Conservation (phyloP, 805 yeast species). For the Brettanomyces nanus region DNA sequence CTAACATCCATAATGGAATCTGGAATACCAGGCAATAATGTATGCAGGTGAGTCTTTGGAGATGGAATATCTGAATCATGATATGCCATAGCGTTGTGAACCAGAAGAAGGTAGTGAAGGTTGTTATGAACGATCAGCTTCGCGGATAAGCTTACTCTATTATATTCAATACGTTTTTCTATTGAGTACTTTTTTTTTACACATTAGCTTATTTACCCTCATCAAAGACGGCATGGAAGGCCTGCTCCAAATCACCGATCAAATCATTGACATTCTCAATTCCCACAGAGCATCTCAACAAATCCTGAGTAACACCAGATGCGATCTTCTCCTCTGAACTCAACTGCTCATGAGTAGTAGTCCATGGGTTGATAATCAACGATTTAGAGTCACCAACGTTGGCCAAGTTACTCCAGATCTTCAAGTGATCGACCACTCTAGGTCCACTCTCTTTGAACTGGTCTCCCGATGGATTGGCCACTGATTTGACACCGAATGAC, state of each 20-base stretch:
- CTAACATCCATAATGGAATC: constrained; percentile 10
- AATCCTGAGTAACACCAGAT: constrained; percentile 83
- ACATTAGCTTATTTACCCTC: no score
- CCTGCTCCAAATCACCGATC: constrained; percentile 80
- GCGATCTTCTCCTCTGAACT: constrained; percentile 69
- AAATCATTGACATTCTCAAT: constrained; percentile 88
- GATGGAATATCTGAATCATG: no score
- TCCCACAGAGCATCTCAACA: constrained; percentile 86
- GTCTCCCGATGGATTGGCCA: constrained; percentile 37
- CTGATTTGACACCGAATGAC: constrained; percentile 79
- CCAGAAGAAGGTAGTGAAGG: no score
- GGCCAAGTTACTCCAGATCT: constrained; percentile 87
- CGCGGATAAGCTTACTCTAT: no score
- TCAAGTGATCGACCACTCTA: constrained; percentile 71
- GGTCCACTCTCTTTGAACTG: constrained; percentile 75
- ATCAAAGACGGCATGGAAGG: constrained; percentile 59
- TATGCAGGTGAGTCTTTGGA: no score
- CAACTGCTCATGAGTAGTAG: constrained; percentile 92
- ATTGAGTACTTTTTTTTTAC: no score
- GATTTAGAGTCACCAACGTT: constrained; percentile 97
- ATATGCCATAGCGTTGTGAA: no score
- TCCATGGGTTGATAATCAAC: constrained; percentile 91
- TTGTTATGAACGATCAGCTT: no score
- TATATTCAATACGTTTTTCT: no score
- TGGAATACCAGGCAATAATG: constrained; percentile 8